A percentile compares a stretch with the other conserved stretches of the same genome.
These are phyloP conservation scores for Balamuthia mandrillaris DNA, from an alignment of 208 protist species.

Conservation along the genomic window DNA sequence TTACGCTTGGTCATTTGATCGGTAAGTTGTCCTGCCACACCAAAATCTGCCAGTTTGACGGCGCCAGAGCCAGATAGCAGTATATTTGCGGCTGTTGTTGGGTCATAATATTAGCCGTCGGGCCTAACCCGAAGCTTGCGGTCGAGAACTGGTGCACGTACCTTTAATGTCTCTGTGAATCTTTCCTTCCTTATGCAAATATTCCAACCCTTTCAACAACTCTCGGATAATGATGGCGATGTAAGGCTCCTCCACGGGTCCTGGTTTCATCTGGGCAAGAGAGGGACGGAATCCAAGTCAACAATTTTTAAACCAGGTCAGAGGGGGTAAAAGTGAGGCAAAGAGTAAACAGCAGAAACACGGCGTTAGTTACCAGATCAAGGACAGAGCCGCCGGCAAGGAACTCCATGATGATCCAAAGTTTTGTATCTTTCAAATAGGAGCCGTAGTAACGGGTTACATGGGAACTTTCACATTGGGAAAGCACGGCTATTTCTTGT, in stretches of 20 bases:
- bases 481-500: conserved; percentile 81
- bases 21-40: conserved; percentile 77
- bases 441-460: conserved; percentile 81
- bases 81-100: conserved; percentile 54
- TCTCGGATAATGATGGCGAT: conserved; percentile 79
- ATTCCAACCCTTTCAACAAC: conserved; percentile 77
- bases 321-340: neutral
- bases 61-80: conserved; percentile 67
- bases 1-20: conserved; percentile 75
- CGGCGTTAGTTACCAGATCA: conserved; percentile 61
- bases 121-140: neutral
- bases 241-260: conserved; percentile 71
- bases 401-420: conserved; percentile 92
- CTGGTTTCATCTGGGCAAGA: conserved; percentile 72
- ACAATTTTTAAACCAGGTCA: no score
- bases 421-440: conserved; percentile 74
- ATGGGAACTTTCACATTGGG: conserved; percentile 73
- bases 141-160: conserved; percentile 25
- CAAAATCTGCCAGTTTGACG: conserved; percentile 87
- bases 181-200: conserved; percentile 79
- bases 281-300: no score
- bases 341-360: no score
- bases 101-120: neutral
- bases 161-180: conserved; percentile 90
- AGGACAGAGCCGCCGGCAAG: conserved; percentile 77